phyloP scores from a whole-genome alignment of 2,329 filamentous ascomycete species.

The Calonectria pseudoreteaudii region DNA sequence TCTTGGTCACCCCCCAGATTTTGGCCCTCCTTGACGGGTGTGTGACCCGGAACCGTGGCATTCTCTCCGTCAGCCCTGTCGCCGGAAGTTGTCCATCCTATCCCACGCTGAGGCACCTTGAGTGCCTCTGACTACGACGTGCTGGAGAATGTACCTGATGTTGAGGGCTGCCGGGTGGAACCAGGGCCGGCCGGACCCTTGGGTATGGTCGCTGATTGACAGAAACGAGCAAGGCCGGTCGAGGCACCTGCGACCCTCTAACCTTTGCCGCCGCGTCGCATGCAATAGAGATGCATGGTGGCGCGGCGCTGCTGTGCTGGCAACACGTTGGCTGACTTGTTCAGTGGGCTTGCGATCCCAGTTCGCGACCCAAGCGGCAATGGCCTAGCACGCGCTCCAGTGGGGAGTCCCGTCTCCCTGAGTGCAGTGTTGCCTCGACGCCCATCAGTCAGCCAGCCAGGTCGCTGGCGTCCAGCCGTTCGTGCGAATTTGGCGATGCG shows the following conservation, averaged over 20 bases:
- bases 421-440: conserved; percentile 11
- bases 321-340: conserved; percentile 35
- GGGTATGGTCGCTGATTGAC: conserved; percentile 1
- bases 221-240: conserved; percentile 1
- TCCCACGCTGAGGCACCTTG: neutral
- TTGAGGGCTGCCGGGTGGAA: conserved; percentile 25
- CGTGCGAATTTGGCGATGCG: conserved; percentile 31
- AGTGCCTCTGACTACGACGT: conserved; percentile 3
- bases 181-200: conserved; percentile 5
- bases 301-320: conserved; percentile 32
- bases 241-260: conserved; percentile 23
- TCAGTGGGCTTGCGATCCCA: conserved; percentile 25
- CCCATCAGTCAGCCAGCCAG: conserved; percentile 13
- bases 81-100: conserved; percentile 2
- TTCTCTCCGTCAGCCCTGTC: conserved; percentile 23
- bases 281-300: conserved; percentile 22
- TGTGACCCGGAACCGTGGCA: conserved; percentile 17
- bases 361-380: conserved; percentile 24
- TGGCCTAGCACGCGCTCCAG: conserved; percentile 24
- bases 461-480: conserved; percentile 19
- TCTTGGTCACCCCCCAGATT: conserved; percentile 4
- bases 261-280: conserved; percentile 33
- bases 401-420: conserved; percentile 20
- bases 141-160: conserved; percentile 2
- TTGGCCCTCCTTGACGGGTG: neutral